Evolutionary conservation across 75 land plant species (phyloP), one percentile per base, ranked within the genome.

Genomic region (Pinus tabuliformis): DNA sequence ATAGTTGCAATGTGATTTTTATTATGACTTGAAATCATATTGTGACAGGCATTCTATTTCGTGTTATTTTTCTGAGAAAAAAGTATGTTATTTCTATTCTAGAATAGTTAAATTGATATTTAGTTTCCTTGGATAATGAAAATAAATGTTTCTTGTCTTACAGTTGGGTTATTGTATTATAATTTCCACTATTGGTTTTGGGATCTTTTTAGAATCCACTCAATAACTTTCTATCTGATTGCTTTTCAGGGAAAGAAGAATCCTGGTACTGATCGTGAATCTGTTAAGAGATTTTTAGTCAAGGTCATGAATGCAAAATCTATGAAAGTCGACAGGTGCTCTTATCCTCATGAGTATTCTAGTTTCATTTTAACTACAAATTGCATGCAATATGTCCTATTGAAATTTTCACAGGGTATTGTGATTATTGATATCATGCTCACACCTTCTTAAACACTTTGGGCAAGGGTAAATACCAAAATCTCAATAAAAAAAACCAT

Each of bases 211-310:
- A 68, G 18, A 36, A 63, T 16, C 17, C 30, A 33, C 39, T 36
- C 68, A 33, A n/a, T 18, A 68, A 68, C 71, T 62, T 62, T 3
- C 28, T 62, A 9, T 62, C 4, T 62, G 42, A 8, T 68, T 68
- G 24, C n/a, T 52, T 75, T 78, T 13, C 90, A 97, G 99, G 99
- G 99, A 54, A 97, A 94, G 88, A 97, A 89, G 78, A 97, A 97
- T 82, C 99, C 98, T 74, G 90, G 93, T 12, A 92, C 98, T 56
- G 92, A 92, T 84, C 77, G 75, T 45, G 79, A 85, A 39, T 81
- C 98, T 72, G 95, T 92, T n/a, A 75, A 78, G 54, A 73, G 76
- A 74, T 89, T 97, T 77, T 78, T 97, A 66, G 57, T 76, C 26
- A 76, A 88, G 84, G 95, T 91, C 39, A 73, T 54, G 70, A 72